These are phyloP conservation scores for Epichloe glyceriae DNA, from an alignment of 2,329 filamentous ascomycete species.

Conservation along the genomic window DNA sequence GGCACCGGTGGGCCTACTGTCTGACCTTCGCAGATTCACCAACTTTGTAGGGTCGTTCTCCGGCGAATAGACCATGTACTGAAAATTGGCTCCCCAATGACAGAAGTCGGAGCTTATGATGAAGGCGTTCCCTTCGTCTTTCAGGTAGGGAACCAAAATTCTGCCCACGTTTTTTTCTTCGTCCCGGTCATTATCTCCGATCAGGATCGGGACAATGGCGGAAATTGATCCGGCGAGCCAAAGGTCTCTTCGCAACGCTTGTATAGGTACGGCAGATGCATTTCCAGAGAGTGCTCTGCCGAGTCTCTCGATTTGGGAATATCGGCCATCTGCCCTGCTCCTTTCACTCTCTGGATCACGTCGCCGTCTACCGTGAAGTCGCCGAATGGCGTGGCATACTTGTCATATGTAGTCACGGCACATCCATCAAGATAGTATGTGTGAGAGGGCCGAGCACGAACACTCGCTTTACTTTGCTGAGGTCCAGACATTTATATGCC, in stretches of 20 bases:
- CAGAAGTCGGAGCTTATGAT: conserved; percentile 93
- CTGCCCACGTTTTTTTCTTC: conserved; percentile 58
- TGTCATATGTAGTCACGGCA: conserved; percentile 59
- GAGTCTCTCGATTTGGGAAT: conserved; percentile 60
- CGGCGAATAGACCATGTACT: conserved; percentile 62
- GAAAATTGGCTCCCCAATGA: conserved; percentile 80
- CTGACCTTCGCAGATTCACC: conserved; percentile 22
- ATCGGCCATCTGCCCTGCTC: conserved; percentile 21
- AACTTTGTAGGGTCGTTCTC: conserved; percentile 26
- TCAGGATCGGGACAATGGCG: conserved; percentile 68
- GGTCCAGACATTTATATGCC: conserved; percentile 82
- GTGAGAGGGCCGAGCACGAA: conserved; percentile 88
- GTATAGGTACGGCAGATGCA: conserved; percentile 91
- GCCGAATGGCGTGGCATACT: conserved; percentile 65
- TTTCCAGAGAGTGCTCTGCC: conserved; percentile 85
- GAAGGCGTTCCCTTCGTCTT: conserved; percentile 65
- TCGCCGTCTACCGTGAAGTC: conserved; percentile 51
- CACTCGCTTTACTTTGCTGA: conserved; percentile 70
- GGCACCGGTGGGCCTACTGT: conserved; percentile 22
- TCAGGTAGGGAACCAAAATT: conserved; percentile 65
- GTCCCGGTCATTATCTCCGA: conserved; percentile 55
- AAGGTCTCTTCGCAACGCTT: conserved; percentile 50
- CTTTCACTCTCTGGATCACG: conserved; percentile 36
- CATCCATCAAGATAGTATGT: conserved; percentile 68
- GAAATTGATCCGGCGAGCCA: conserved; percentile 41